Base-by-base conservation (phyloP, 768 basidiomycete species). In the Kwoniella dendrophila region DNA sequence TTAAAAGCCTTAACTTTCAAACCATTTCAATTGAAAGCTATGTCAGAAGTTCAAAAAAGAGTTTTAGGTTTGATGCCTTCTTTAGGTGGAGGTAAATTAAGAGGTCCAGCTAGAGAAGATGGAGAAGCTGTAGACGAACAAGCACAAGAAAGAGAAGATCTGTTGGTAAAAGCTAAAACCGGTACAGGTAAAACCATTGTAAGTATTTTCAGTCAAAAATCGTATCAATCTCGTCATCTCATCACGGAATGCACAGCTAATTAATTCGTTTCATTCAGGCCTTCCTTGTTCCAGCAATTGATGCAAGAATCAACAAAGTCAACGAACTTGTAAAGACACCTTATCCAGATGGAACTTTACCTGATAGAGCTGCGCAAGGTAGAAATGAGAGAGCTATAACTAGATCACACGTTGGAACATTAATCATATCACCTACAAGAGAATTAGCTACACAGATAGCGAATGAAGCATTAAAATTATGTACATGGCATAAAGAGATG, bases 401-500 rank as follows among this genome's bases (percentile, higher is more conserved):
- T 0, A 79, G 80, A 8, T 70, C 80, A 5, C 80, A 83, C 40
- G 86, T 85, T 34, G 92, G 93, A 1, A 82, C 87, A 0, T 83
- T 97, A 22, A 83, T 97, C 68, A 86, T 97, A 76, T 90, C 87
- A 24, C 92, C 93, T 1, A 96, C 93, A 3, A 85, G 93, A 53
- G 93, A 97, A 74, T 81, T 92, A 44, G 93, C 93, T 4, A 87
- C 88, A 0, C 91, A 93, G 77, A 95, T 94, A 63, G 92, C 92
- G 24, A 85, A 84, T 22, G 91, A 95, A 74, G 91, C 92, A 1
- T 72, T 83, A 27, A 85, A 85, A 66, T 80, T 94, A 22, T 84
- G 86, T 0, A 72, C 80, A 1, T 84, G 87, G 74, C 85, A 90
- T 67, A 73, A 78, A 2, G 85, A 84, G 26, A 85, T 91, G 64